Evolutionary conservation across 2,329 filamentous ascomycete species (phyloP).

Genomic region (Taxawa tesnikishii): DNA sequence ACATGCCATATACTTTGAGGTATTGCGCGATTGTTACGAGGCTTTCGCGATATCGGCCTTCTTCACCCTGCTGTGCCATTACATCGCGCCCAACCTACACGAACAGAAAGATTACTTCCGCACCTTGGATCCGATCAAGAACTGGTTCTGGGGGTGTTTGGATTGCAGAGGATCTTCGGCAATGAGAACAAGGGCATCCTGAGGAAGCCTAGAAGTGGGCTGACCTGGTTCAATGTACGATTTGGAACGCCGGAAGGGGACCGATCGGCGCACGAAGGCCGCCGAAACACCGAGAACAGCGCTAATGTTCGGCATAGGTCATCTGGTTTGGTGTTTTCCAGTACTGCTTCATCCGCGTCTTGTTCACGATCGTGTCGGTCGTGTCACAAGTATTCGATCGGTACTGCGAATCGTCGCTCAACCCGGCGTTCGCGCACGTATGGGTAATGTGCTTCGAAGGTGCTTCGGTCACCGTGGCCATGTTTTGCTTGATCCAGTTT

Average conservation of each 20-base stretch:
- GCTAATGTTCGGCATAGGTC: constrained; percentile 30
- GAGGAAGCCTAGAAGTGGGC: constrained; percentile 63
- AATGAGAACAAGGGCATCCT: constrained; percentile 53
- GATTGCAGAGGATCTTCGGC: constrained; percentile 58
- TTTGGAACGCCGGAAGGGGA: too few relatives aligned
- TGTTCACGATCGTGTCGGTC: constrained; percentile 69
- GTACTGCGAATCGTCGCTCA: constrained; percentile 71
- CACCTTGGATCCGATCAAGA: constrained; percentile 43
- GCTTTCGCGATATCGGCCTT: constrained; percentile 81
- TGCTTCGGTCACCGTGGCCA: constrained; percentile 64
- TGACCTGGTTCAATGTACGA: constrained; percentile 76
- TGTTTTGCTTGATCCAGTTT: constrained; percentile 83
- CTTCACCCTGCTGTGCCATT: constrained; percentile 72
- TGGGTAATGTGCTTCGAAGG: constrained; percentile 69
- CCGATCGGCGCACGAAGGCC: too few relatives aligned
- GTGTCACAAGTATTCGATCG: constrained; percentile 54
- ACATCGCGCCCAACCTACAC: constrained; percentile 65
- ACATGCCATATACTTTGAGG: constrained; percentile 68
- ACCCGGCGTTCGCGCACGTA: constrained; percentile 67
- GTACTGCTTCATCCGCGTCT: constrained; percentile 69
- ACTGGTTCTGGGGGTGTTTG: constrained; percentile 67
- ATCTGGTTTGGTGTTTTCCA: constrained; percentile 76
- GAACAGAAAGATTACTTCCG: constrained; percentile 75
- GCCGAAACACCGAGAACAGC: too few relatives aligned
- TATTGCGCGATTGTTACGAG: constrained; percentile 77